Evolutionary conservation across 257 asterid species (phyloP).

Genomic region (Verbena officinalis): DNA sequence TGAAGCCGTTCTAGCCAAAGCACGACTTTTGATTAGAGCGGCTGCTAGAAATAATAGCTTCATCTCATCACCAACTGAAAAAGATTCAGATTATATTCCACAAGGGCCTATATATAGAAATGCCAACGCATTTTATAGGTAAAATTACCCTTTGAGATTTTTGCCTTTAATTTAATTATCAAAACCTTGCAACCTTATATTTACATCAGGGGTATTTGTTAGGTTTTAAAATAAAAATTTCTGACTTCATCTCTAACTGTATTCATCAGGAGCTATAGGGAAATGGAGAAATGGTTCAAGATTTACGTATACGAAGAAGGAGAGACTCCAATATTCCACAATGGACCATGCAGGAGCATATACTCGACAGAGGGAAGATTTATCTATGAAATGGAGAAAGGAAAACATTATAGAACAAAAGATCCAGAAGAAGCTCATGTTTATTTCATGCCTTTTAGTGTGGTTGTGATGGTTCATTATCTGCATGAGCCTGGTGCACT

Average conservation of each 20-base stretch:
- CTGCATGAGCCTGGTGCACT: slow-evolving; percentile 48
- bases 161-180: too few species aligned
- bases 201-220: too few species aligned
- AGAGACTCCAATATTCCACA: slow-evolving; percentile 75
- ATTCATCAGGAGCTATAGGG: slow-evolving; percentile 61
- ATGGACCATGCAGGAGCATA: slow-evolving; percentile 81
- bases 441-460: slow-evolving; percentile 81
- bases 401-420: slow-evolving; percentile 48
- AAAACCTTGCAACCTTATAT: too few species aligned
- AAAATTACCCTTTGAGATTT: neutral
- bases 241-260: neutral
- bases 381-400: slow-evolving; percentile 72
- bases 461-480: slow-evolving; percentile 67
- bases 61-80: slow-evolving; percentile 18
- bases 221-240: neutral
- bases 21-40: slow-evolving; percentile 38
- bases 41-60: slow-evolving; percentile 36
- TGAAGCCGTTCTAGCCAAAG: slow-evolving; percentile 41
- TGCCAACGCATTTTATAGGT: slow-evolving; percentile 48
- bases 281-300: slow-evolving; percentile 86
- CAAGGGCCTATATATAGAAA: slow-evolving; percentile 45
- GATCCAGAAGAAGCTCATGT: slow-evolving; percentile 76
- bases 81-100: slow-evolving; percentile 33
- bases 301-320: slow-evolving; percentile 82
- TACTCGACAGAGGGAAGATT: slow-evolving; percentile 88